phyloP scores from a whole-genome alignment of 2,329 filamentous ascomycete species.

The Diaporthe helianthi region DNA sequence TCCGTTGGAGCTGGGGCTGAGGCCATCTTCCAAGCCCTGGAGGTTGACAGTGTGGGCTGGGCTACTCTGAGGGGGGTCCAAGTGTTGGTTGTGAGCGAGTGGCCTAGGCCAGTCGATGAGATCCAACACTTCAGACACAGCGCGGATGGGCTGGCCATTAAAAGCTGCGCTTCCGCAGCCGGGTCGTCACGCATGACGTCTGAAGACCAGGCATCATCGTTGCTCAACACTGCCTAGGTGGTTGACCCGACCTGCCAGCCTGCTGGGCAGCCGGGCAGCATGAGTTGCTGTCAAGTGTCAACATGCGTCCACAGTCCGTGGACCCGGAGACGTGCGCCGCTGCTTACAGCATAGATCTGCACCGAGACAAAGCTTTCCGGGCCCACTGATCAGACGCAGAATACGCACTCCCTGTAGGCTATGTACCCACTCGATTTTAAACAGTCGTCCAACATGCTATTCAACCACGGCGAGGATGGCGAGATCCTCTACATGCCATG shows the following conservation, averaged over 20 bases:
- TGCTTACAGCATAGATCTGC: conserved; percentile 10
- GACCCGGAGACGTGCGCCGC: neutral
- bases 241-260: neutral
- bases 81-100: neutral
- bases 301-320: neutral
- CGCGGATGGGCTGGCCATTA: conserved; percentile 19
- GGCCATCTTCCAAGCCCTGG: too few relatives aligned
- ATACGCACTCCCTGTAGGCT: too few relatives aligned
- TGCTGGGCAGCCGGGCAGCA: neutral
- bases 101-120: neutral
- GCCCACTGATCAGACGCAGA: neutral
- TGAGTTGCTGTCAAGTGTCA: conserved; percentile 11
- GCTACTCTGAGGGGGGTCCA: neutral
- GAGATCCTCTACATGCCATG: neutral
- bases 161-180: conserved; percentile 3
- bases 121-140: neutral
- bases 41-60: neutral
- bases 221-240: neutral
- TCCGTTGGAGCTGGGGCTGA: neutral
- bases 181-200: neutral
- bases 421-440: neutral
- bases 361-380: neutral
- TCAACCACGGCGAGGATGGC: neutral
- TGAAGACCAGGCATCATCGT: conserved; percentile 23
- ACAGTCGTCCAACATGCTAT: neutral